Conservation (phyloP, 441 rosid species). For the Populus hybrid region DNA sequence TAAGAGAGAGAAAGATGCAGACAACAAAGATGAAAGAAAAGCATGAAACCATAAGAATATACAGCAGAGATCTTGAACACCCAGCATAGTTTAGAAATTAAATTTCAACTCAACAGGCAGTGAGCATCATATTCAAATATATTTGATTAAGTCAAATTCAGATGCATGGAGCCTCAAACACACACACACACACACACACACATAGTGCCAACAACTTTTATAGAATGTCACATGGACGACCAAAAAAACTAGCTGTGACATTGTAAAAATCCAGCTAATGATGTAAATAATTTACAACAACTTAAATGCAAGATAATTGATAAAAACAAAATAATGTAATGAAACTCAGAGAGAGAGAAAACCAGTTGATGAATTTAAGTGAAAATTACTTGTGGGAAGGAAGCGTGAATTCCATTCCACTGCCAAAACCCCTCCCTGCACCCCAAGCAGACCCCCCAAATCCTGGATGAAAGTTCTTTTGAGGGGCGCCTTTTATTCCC, state of each 20-base stretch:
- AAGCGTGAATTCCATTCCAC: conserved; percentile 86
- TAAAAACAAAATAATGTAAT: not conserved
- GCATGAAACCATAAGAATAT: not conserved
- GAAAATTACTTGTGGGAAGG: conserved; percentile 92
- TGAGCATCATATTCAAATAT: not conserved
- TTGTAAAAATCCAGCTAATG: not conserved
- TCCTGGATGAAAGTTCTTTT: conserved; percentile 70
- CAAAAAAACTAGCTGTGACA: not conserved
- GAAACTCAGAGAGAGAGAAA: conserved; percentile 1
- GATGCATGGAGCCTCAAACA: not conserved
- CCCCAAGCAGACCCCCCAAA: conserved; percentile 67
- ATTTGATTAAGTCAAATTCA: not conserved
- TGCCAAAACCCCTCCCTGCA: conserved; percentile 73
- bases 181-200: not conserved
- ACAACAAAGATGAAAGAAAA: not conserved
- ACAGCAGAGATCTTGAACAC: not conserved
- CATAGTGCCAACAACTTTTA: not conserved
- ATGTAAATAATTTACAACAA: not conserved
- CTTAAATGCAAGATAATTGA: not conserved
- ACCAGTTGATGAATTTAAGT: conserved; percentile 17
- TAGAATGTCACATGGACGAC: not conserved
- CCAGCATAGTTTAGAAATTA: not conserved
- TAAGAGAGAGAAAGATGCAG: not conserved
- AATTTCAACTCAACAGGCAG: not conserved
- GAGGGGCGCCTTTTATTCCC: conserved; percentile 69